Conservation (phyloP, 495 filamentous ascomycete species). For the Letharia columbiana region DNA sequence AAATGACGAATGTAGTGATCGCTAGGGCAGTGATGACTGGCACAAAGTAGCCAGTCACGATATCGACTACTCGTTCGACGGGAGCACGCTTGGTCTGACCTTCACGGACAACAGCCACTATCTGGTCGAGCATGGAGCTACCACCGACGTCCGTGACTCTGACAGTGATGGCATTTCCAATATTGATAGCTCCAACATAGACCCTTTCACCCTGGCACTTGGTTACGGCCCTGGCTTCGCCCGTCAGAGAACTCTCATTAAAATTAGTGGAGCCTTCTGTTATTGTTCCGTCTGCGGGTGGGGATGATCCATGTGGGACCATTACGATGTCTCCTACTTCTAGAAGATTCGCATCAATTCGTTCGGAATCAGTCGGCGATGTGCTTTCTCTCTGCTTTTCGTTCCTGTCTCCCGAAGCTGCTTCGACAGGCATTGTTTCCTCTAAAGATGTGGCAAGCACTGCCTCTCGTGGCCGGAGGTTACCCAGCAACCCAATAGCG, state of each 20-base stretch:
- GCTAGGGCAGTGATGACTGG: constrained; percentile 75
- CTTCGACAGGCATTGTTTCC: background rate
- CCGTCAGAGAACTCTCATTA: constrained; percentile 85
- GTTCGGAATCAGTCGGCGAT: constrained; percentile 27
- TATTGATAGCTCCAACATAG: constrained; percentile 82
- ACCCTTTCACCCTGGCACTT: constrained; percentile 66
- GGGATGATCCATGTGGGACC: constrained; percentile 71
- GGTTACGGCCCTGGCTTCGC: constrained; percentile 69
- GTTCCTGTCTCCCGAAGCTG: background rate
- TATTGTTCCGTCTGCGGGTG: constrained; percentile 73
- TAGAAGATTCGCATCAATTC: constrained; percentile 60
- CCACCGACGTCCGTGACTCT: constrained; percentile 62
- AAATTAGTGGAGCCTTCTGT: constrained; percentile 59
- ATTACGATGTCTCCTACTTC: constrained; percentile 76
- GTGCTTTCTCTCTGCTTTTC: background rate
- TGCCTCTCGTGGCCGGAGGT: constrained; percentile 73
- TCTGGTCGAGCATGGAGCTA: constrained; percentile 83
- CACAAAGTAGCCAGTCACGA: constrained; percentile 82
- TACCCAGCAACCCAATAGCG: constrained; percentile 70
- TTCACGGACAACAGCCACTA: constrained; percentile 82
- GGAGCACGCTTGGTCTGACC: constrained; percentile 83
- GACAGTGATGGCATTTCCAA: constrained; percentile 59
- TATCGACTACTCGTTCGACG: constrained; percentile 75
- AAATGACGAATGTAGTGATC: constrained; percentile 73
- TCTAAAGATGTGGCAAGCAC: constrained; percentile 45